A percentile compares a stretch with the other conserved stretches of the same genome.
Evolutionary conservation across 768 basidiomycete species (phyloP).

Genomic region (Boletus rubescentipes): DNA sequence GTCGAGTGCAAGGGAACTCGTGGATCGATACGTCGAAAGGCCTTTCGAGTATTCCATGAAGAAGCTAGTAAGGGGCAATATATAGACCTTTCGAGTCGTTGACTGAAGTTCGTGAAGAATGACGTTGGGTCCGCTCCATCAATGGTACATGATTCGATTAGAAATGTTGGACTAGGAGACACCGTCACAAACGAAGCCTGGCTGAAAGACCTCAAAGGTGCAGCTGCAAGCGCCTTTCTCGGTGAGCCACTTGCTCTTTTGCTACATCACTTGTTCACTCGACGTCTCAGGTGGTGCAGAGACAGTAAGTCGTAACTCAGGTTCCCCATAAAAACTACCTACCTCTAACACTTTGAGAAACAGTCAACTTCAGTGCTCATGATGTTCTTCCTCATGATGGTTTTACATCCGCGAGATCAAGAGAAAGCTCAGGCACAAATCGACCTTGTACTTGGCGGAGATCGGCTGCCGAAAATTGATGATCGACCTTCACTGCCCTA

Average conservation of each 20-base stretch:
- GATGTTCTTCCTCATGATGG: slow-evolving; percentile 12
- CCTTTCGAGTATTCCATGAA: neutral
- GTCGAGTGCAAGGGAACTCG: neutral
- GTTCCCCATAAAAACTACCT: neutral
- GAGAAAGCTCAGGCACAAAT: slow-evolving; percentile 16
- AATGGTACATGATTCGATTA: neutral
- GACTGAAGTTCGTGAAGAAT: neutral
- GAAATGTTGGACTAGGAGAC: neutral
- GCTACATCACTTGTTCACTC: neutral
- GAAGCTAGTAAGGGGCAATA: neutral
- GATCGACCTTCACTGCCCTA: slow-evolving; percentile 6
- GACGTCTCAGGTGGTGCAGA: neutral
- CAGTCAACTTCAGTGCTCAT: neutral
- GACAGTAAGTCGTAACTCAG: neutral
- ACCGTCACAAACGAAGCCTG: neutral
- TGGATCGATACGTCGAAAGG: neutral
- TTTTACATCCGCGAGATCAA: slow-evolving; percentile 5
- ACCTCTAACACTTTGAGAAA: neutral
- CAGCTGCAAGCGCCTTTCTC: too few relatives aligned
- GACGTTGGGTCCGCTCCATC: neutral
- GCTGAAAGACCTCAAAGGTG: neutral
- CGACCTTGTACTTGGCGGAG: slow-evolving; percentile 4
- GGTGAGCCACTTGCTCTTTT: neutral
- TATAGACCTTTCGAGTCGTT: too few relatives aligned
- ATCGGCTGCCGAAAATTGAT: slow-evolving; percentile 5